phyloP scores from a whole-genome alignment of 148 eudicot species.

The Dysphania ambrosioides region DNA sequence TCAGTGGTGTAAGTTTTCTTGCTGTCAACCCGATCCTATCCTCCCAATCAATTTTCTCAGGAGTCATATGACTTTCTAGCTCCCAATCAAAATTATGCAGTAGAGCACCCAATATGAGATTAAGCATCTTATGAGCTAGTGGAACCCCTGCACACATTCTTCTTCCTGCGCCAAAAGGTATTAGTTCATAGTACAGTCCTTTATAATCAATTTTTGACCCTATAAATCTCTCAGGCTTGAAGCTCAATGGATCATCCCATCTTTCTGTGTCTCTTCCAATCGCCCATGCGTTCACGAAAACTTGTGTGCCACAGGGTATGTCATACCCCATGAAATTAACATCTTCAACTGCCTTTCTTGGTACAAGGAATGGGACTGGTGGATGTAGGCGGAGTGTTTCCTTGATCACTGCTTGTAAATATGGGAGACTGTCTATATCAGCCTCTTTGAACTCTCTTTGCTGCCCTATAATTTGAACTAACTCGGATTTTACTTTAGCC shows the following conservation, averaged over 20 bases:
- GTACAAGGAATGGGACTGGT: slow-evolving; percentile 23
- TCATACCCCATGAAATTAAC: slow-evolving; percentile 22
- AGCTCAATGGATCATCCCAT: slow-evolving; percentile 22
- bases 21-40: slow-evolving; percentile 26
- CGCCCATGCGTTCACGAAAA: slow-evolving; percentile 22
- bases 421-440: slow-evolving; percentile 10
- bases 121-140: slow-evolving; percentile 25
- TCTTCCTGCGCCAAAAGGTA: slow-evolving; percentile 28
- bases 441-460: slow-evolving; percentile 10
- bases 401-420: slow-evolving; percentile 23
- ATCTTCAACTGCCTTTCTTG: slow-evolving; percentile 23
- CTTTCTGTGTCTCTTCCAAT: slow-evolving; percentile 22
- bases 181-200: slow-evolving; percentile 18
- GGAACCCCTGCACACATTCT: slow-evolving; percentile 29
- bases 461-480: slow-evolving; percentile 13
- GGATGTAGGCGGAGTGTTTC: slow-evolving; percentile 29
- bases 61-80: slow-evolving; percentile 9
- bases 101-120: slow-evolving; percentile 24
- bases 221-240: slow-evolving; percentile 25
- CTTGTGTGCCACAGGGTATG: slow-evolving; percentile 23
- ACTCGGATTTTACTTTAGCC: slow-evolving; percentile 21
- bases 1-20: slow-evolving; percentile 19
- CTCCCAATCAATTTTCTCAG: slow-evolving; percentile 20
- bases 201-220: slow-evolving; percentile 19
- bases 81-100: slow-evolving; percentile 28